phyloP scores from a whole-genome alignment of 106 monocot species.

The Agapanthus africanus region DNA sequence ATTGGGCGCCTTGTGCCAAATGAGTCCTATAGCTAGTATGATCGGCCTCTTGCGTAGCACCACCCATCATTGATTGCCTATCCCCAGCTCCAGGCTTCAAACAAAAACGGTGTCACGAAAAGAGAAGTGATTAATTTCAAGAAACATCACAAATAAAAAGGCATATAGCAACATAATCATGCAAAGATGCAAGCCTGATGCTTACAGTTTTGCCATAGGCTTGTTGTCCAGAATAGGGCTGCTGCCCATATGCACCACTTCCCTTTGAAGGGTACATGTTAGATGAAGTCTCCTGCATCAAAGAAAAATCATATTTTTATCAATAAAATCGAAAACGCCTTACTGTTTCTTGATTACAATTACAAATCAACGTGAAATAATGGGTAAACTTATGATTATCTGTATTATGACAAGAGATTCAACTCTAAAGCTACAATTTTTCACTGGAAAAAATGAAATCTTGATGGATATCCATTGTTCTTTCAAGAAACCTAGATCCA shows the following conservation, averaged over 20 bases:
- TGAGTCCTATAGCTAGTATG: slow-evolving; percentile 42
- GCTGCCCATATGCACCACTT: slow-evolving; percentile 58
- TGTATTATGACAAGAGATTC: no score
- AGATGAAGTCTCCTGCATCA: neutral
- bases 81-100: slow-evolving; percentile 24
- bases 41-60: slow-evolving; percentile 53
- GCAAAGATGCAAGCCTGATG: neutral
- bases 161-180: neutral
- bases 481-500: no score
- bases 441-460: no score
- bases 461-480: no score
- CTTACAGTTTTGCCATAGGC: slow-evolving; percentile 68
- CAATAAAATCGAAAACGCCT: no score
- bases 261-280: slow-evolving; percentile 82
- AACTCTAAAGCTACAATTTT: no score
- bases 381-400: no score
- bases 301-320: no score
- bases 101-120: neutral
- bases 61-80: slow-evolving; percentile 18
- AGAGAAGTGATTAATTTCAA: neutral
- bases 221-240: slow-evolving; percentile 55
- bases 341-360: no score
- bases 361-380: no score
- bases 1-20: slow-evolving; percentile 50
- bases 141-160: slow-evolving; percentile 3